A percentile compares a stretch with the other conserved stretches of the same genome.
These are phyloP conservation scores for Notholithocarpus densiflorus DNA, from an alignment of 306 rosid species.

Conservation along the genomic window DNA sequence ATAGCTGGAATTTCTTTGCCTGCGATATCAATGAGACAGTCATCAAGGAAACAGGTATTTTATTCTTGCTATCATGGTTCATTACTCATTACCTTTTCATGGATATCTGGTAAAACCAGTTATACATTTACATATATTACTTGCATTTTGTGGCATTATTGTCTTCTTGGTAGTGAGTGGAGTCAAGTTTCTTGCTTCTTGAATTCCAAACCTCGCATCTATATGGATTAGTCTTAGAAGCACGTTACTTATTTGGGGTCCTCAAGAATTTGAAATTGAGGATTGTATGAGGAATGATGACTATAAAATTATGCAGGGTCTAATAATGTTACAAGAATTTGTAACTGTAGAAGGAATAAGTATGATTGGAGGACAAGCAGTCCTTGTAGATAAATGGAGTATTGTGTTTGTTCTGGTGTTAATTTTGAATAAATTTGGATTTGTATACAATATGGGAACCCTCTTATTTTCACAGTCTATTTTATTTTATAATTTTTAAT, in stretches of 20 bases:
- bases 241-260: background rate
- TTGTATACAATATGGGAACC: too few relatives aligned
- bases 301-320: background rate
- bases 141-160: slow-evolving; percentile 9
- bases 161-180: too few relatives aligned
- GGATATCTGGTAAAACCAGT: background rate
- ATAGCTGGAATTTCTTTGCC: slow-evolving; percentile 99
- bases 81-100: background rate
- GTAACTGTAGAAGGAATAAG: too few relatives aligned
- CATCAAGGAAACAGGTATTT: slow-evolving; percentile 79
- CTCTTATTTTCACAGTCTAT: too few relatives aligned
- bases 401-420: too few relatives aligned
- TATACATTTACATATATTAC: background rate
- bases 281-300: background rate
- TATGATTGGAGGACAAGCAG: too few relatives aligned
- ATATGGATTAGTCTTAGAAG: background rate
- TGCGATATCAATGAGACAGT: slow-evolving; percentile 84
- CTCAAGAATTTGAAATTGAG: background rate
- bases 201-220: too few relatives aligned
- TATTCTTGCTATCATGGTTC: slow-evolving; percentile 13
- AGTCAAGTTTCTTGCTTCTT: too few relatives aligned
- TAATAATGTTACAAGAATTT: background rate
- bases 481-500: too few relatives aligned
- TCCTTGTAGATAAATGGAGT: too few relatives aligned
- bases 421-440: too few relatives aligned